phyloP scores from a whole-genome alignment of 106 monocot genomes.

The Dendrobium chrysotoxum region DNA sequence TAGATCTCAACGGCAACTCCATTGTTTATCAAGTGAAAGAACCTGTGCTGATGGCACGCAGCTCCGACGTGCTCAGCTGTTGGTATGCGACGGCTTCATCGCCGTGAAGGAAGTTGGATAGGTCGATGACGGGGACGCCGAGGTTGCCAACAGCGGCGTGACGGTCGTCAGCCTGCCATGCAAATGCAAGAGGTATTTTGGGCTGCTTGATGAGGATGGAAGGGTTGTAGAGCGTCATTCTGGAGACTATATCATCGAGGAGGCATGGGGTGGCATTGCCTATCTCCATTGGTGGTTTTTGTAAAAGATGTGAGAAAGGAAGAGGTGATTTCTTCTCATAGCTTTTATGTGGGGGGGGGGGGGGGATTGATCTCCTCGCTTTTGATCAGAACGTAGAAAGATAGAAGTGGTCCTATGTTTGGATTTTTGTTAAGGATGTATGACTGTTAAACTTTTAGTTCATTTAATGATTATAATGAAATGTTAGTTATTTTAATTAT shows the following conservation, averaged over 20 bases:
- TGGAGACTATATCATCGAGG: not conserved
- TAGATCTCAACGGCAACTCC: conserved; percentile 32
- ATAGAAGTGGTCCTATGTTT: no score
- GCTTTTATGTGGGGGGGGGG: no score
- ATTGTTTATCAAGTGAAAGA: conserved; percentile 73
- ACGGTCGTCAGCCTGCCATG: conserved; percentile 1
- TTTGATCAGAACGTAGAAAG: no score
- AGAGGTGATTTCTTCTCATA: no score
- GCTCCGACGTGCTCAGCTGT: conserved; percentile 28
- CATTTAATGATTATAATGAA: no score
- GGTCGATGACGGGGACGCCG: conserved; percentile 45
- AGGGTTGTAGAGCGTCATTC: not conserved
- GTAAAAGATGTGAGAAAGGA: no score
- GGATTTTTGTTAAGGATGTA: no score
- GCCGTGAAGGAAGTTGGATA: conserved; percentile 14
- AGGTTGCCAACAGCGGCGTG: conserved; percentile 15
- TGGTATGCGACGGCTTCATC: not conserved
- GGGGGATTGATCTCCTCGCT: no score
- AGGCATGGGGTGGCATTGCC: not conserved
- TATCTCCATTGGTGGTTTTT: not conserved
- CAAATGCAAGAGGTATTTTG: not conserved
- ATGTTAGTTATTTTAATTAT: not conserved
- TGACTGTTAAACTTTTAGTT: no score
- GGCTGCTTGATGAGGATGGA: not conserved
- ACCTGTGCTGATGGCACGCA: conserved; percentile 55